phyloP scores from a whole-genome alignment of 73 alveolate genomes.

The Blepharisma stoltei region DNA sequence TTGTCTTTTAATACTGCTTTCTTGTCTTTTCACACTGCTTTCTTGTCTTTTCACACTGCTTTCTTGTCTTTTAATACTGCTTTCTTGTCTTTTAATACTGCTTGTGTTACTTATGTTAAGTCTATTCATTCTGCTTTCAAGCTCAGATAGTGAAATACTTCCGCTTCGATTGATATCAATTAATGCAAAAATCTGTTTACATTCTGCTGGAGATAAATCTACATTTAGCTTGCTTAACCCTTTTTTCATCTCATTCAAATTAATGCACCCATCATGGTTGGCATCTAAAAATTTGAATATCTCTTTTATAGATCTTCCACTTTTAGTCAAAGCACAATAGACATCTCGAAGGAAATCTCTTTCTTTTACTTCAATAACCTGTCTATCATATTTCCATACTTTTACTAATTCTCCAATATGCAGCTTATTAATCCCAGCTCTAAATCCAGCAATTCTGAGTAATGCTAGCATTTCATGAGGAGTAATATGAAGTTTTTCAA shows the following conservation, averaged over 20 bases:
- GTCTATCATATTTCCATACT: background rate
- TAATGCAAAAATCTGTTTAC: slow-evolving; percentile 5
- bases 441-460: slow-evolving; percentile 19
- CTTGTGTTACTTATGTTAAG: no score
- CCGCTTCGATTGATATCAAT: slow-evolving; percentile 17
- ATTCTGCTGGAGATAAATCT: background rate
- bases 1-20: no score
- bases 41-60: no score
- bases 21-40: no score
- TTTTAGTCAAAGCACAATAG: background rate
- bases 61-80: no score
- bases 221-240: background rate
- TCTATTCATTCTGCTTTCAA: background rate
- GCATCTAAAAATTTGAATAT: slow-evolving; percentile 23
- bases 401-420: slow-evolving; percentile 3
- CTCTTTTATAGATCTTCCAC: background rate
- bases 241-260: slow-evolving; percentile 7
- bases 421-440: slow-evolving; percentile 1
- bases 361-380: background rate
- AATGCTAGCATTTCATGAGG: slow-evolving; percentile 12
- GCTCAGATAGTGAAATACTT: background rate
- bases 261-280: slow-evolving; percentile 30
- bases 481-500: slow-evolving; percentile 5
- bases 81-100: no score
- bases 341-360: background rate